A percentile compares a stretch with the other conserved stretches of the same genome.
These are phyloP conservation scores for Vachellia collinsii DNA, from an alignment of 306 rosid genomes.

Conservation along the genomic window DNA sequence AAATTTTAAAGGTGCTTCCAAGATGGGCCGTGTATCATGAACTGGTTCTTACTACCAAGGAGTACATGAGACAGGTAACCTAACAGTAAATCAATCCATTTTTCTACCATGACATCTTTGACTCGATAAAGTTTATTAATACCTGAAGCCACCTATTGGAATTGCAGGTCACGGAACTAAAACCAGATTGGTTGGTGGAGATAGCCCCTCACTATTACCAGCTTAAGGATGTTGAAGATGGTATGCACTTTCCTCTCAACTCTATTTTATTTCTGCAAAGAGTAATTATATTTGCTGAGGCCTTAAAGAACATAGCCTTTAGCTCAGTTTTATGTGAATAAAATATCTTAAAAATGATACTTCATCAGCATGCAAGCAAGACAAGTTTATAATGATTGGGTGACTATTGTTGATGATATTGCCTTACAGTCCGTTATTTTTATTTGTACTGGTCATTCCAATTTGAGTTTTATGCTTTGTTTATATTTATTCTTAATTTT, in stretches of 20 bases:
- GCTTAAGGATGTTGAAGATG: conserved; percentile 90
- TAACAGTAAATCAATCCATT: not conserved
- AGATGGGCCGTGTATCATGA: conserved; percentile 94
- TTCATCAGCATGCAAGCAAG: conserved; percentile 3
- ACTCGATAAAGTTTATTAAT: conserved; percentile 16
- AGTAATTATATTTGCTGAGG: not conserved
- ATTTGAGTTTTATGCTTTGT: too few relatives aligned
- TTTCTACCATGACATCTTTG: conserved; percentile 16
- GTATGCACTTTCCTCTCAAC: conserved; percentile 52
- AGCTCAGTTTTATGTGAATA: conserved; percentile 6
- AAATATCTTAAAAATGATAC: not conserved
- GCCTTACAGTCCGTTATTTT: too few relatives aligned
- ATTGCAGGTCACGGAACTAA: conserved; percentile 77
- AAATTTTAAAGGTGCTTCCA: conserved; percentile 71
- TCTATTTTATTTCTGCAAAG: conserved; percentile 2
- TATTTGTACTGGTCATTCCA: too few relatives aligned
- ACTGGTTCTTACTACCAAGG: conserved; percentile 90
- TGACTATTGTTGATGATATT: too few relatives aligned
- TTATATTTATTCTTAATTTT: too few relatives aligned
- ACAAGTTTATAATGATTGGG: not conserved
- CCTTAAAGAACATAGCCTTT: too few relatives aligned
- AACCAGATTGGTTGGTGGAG: conserved; percentile 94
- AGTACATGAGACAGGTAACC: conserved; percentile 92
- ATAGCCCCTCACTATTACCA: conserved; percentile 97
- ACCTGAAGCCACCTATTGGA: conserved; percentile 37